Base-by-base conservation (phyloP, 2,329 filamentous ascomycete genomes). In the Aspergillus ochraceoroseus region DNA sequence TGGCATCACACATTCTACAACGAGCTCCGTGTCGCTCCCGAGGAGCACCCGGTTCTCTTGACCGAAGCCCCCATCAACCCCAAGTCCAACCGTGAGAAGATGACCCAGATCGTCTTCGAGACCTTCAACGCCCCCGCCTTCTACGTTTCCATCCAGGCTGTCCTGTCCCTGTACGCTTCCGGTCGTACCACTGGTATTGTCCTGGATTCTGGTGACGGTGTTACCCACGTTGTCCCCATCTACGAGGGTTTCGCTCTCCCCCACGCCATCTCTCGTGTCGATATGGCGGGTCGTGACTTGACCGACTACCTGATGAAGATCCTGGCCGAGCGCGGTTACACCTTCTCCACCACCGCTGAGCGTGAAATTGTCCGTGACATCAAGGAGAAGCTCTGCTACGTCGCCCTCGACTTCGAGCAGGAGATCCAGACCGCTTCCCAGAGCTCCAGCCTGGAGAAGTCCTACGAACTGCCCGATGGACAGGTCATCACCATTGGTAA, bases 1-100 rank as follows among this genome's bases (percentile, higher is more conserved):
- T 98, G 92, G 92, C 92, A 98, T 75, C 92, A 98, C 87, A 96
- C 92, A 70, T 98, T 98, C 82, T 98, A 96, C 87, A 98, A 98
- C 78, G 92, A 98, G 81, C 82, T 98, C 68, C 90, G 92, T 90
- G 92, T 98, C 56, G 92, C 92, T 64, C 92, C 92, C 63, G 92
- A 98, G 82, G 92, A 98, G 85, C 92, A 98, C 83, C 92, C 92
- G 64, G 89, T 96, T 70, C 83, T 98, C 69, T 82, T 98, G 72
- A 98, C 92, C 62, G 92, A 98, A 80, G 92, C 92, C 63, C 92
- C 92, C 61, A 96, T 98, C 84, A 98, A 98, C 84, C 92, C 92
- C 73, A 96, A 96, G 83, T 94, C 87, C 79, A 98, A 98, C 82
- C 87, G 92, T 83, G 92, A 98, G 82, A 98, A 98, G 88, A 98